Evolutionary conservation across 2,329 filamentous ascomycete genomes (phyloP), one percentile per base, ranked within the genome.

Genomic region (Phoma herbarum): DNA sequence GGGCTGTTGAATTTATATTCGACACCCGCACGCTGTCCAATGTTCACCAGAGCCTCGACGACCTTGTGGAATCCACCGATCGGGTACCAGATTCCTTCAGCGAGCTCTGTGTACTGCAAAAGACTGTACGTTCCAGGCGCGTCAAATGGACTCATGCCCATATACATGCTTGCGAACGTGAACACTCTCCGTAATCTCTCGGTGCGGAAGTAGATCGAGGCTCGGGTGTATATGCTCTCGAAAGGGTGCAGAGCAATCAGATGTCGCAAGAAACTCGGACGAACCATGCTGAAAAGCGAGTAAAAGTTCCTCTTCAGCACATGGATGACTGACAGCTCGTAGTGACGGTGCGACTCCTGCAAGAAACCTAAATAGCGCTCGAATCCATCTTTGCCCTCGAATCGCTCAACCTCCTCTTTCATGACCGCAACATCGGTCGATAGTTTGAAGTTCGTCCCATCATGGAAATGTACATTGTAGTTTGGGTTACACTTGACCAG

Each of bases 131-230:
- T 92, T 3, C 87, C 89, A 0, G 90, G 90, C 0, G 90, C 89
- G 70, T 91, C 88, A 70, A 90, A 92, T 0, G 90, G 90, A 53
- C 83, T 88, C 90, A 92, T 92, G 0, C 90, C 90, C 87, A 92
- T 90, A 70, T 93, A 92, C 90, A 92, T 93, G 66, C 88, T 91
- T 22, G 86, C 89, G 75, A 92, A 92, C 0, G 90, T 92, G 64
- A 92, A 92, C 0, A 90, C 89, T 25, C 89, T 79, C 60, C 90
- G 80, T 67, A 92, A 70, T 57, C 89, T 80, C 70, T 92, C 89
- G 0, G 87, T 88, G 80, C 81, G 84, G 74, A 92, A 92, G 68
- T 92, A 92, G 60, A 82, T 83, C 25, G 84, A 80, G 3, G 88
- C 86, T 26, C 90, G 78, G 7, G 80, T 80, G 79, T 88, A 92